These are phyloP conservation scores for Ogataea nonfermentans DNA, from an alignment of 805 yeast genomes.

Conservation along the genomic window DNA sequence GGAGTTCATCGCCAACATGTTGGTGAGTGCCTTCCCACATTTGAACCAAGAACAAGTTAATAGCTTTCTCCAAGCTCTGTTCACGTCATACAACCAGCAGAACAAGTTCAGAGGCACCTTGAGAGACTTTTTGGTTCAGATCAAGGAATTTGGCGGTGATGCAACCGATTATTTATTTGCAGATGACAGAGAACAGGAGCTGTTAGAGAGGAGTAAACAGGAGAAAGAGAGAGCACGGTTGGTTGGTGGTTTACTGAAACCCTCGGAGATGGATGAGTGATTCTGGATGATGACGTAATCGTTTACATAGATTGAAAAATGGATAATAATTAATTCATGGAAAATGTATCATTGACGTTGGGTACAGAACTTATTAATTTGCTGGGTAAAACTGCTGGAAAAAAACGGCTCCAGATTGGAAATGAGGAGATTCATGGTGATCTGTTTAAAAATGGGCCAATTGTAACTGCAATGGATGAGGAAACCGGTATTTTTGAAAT, in stretches of 20 bases:
- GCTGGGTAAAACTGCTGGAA: not conserved
- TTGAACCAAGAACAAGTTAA: constrained; percentile 78
- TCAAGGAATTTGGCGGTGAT: constrained; percentile 94
- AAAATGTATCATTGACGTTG: not conserved
- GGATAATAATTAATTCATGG: not conserved
- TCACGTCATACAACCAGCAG: constrained; percentile 69
- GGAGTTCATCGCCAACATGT: constrained; percentile 77
- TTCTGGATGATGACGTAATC: constrained; percentile 5
- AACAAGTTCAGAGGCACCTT: constrained; percentile 75
- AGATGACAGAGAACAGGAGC: constrained; percentile 83
- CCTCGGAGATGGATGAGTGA: constrained; percentile 85
- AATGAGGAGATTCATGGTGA: constrained; percentile 26
- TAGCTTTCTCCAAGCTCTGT: constrained; percentile 75
- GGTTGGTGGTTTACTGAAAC: constrained; percentile 93
- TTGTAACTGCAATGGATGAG: constrained; percentile 7
- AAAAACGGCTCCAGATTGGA: constrained; percentile 5
- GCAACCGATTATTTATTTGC: constrained; percentile 92
- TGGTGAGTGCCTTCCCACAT: constrained; percentile 89
- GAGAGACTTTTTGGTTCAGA: constrained; percentile 94
- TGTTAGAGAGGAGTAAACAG: constrained; percentile 60
- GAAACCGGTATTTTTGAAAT: constrained; percentile 15
- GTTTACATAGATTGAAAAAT: constrained; percentile 3
- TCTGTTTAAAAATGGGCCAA: constrained; percentile 31
- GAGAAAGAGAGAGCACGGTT: constrained; percentile 80
- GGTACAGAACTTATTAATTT: constrained; percentile 5